A percentile compares a stretch with the other conserved stretches of the same genome.
phyloP scores from a whole-genome alignment of 768 basidiomycete species.

The Amanita molliuscula region DNA sequence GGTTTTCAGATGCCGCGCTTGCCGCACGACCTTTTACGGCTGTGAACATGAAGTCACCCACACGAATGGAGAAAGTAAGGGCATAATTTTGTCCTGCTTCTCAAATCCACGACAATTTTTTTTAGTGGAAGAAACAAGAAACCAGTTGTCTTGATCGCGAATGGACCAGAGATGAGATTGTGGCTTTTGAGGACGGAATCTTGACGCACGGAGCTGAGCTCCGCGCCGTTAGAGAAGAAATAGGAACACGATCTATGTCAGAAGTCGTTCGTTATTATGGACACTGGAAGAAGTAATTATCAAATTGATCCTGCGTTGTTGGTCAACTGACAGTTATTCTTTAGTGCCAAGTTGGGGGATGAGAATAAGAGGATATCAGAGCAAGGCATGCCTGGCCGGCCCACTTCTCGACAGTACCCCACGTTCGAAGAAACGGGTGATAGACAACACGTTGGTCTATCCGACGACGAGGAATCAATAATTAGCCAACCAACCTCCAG shows the following conservation, averaged over 20 bases:
- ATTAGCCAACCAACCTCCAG: constrained; percentile 40
- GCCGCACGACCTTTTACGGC: constrained; percentile 45
- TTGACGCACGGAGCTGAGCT: constrained; percentile 69
- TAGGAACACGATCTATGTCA: constrained; percentile 54
- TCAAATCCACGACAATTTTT: neutral
- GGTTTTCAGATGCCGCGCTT: constrained; percentile 59
- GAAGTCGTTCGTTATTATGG: constrained; percentile 82
- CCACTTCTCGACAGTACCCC: constrained; percentile 25
- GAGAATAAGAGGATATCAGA: constrained; percentile 46
- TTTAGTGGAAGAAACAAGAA: constrained; percentile 67
- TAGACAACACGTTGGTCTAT: constrained; percentile 37
- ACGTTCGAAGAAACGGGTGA: constrained; percentile 27
- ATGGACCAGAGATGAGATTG: constrained; percentile 61
- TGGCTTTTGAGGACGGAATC: constrained; percentile 72
- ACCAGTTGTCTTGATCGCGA: constrained; percentile 57
- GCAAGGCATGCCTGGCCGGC: constrained; percentile 22
- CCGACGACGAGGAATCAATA: constrained; percentile 74
- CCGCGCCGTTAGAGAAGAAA: constrained; percentile 65
- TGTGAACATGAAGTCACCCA: constrained; percentile 52
- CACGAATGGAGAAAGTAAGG: constrained; percentile 55
- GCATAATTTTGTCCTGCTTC: neutral
- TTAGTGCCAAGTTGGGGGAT: constrained; percentile 57
- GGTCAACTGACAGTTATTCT: constrained; percentile 6
- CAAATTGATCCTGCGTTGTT: neutral
- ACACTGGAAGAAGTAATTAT: constrained; percentile 71